Conservation (phyloP, 768 basidiomycete species). For the Mycena rosella region DNA sequence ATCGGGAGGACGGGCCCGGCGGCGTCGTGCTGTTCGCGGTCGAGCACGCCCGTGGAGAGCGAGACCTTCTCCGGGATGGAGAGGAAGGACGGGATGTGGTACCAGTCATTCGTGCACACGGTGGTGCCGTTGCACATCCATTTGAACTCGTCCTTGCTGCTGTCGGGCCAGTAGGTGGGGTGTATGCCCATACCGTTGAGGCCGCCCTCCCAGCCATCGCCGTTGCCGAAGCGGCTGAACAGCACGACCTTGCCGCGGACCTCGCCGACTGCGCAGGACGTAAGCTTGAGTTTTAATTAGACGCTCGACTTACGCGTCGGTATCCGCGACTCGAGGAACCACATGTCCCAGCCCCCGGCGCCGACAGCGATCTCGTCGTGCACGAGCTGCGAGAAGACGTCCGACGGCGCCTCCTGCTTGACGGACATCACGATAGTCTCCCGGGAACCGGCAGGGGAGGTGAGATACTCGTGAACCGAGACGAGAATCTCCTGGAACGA, state of each 20-base stretch:
- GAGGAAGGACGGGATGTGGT: slow-evolving; percentile 77
- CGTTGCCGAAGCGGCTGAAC: slow-evolving; percentile 88
- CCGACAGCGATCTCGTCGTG: slow-evolving; percentile 71
- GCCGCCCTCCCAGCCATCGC: slow-evolving; percentile 76
- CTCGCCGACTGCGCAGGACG: slow-evolving; percentile 66
- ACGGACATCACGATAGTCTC: slow-evolving; percentile 91
- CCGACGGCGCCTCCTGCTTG: slow-evolving; percentile 85
- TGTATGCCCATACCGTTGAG: slow-evolving; percentile 87
- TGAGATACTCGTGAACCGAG: slow-evolving; percentile 74
- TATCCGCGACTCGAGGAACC: slow-evolving; percentile 87
- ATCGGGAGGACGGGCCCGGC: slow-evolving; percentile 70
- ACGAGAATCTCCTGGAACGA: slow-evolving; percentile 76
- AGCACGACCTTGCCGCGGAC: slow-evolving; percentile 88
- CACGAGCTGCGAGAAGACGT: slow-evolving; percentile 73
- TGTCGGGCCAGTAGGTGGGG: slow-evolving; percentile 89
- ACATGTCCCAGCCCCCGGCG: slow-evolving; percentile 71
- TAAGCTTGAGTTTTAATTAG: not conserved
- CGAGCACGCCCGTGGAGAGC: slow-evolving; percentile 66
- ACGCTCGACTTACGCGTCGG: slow-evolving; percentile 56
- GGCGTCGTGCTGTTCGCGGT: slow-evolving; percentile 51
- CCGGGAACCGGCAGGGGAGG: slow-evolving; percentile 62
- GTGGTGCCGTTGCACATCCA: slow-evolving; percentile 81
- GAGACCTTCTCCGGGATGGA: slow-evolving; percentile 86
- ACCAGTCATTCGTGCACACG: slow-evolving; percentile 89
- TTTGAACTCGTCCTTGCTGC: slow-evolving; percentile 74